Conservation (phyloP, 2,329 filamentous ascomycete genomes). For the Venturia aucupariae region DNA sequence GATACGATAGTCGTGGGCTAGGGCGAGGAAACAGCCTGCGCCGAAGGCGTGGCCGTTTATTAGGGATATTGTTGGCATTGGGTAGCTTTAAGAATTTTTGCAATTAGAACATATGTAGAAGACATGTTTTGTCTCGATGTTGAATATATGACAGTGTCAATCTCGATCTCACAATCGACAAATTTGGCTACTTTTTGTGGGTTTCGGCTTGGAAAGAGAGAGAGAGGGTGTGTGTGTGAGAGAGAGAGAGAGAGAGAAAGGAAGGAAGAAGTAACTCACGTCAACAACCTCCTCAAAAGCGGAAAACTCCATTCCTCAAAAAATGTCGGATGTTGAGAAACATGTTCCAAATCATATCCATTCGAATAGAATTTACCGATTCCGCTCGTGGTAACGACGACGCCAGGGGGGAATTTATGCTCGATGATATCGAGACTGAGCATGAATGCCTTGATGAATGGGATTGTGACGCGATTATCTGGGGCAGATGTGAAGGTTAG, state of each 20-base stretch:
- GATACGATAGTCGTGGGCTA: slow-evolving; percentile 76
- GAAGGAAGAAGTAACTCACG: neutral
- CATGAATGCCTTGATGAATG: slow-evolving; percentile 56
- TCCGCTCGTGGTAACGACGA: slow-evolving; percentile 66
- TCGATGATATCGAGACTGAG: slow-evolving; percentile 67
- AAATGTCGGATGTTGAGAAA: slow-evolving; percentile 51
- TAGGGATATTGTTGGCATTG: slow-evolving; percentile 74
- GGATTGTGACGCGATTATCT: slow-evolving; percentile 62
- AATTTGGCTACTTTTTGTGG: too few relatives aligned
- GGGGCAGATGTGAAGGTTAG: slow-evolving; percentile 59
- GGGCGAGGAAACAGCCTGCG: slow-evolving; percentile 70
- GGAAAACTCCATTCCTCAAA: slow-evolving; percentile 40
- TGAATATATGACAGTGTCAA: too few relatives aligned
- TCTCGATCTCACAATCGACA: too few relatives aligned
- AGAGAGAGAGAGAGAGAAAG: too few relatives aligned
- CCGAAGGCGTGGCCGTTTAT: slow-evolving; percentile 76
- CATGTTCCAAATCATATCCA: slow-evolving; percentile 67
- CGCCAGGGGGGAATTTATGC: slow-evolving; percentile 56
- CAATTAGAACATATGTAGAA: too few relatives aligned
- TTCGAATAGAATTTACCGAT: slow-evolving; percentile 77
- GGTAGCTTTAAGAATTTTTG: slow-evolving; percentile 41
- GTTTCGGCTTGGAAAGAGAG: too few relatives aligned
- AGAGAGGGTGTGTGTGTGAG: too few relatives aligned
- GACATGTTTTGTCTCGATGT: too few relatives aligned
- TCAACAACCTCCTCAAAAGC: slow-evolving; percentile 9